Percentiles rank a stretch among this genome's conserved stretches.
These are phyloP conservation scores for Blakeslea trispora DNA, from an alignment of 371 early-diverging fungal species.

Conservation along the genomic window DNA sequence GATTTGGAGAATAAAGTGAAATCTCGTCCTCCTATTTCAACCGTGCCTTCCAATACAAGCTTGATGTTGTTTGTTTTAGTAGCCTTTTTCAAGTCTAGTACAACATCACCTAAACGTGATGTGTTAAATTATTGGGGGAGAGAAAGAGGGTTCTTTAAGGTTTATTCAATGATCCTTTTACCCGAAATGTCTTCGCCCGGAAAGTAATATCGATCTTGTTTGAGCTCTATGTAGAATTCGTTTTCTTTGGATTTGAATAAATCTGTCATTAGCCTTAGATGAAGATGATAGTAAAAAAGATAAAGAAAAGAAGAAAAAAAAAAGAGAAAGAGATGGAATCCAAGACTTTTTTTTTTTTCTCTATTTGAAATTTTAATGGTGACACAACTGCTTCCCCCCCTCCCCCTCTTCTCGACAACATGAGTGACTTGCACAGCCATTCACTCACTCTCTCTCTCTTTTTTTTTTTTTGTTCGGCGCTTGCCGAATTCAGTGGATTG, in stretches of 20 bases:
- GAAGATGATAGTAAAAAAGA: background rate
- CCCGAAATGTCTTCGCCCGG: conserved; percentile 50
- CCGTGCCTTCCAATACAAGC: conserved; percentile 35
- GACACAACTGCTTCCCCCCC: too few species aligned
- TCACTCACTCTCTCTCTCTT: too few species aligned
- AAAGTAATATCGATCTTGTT: conserved; percentile 38
- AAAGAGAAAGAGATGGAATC: background rate
- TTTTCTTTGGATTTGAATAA: conserved; percentile 31
- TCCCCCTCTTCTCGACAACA: too few species aligned
- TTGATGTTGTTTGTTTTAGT: conserved; percentile 40
- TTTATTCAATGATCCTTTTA: conserved; percentile 11
- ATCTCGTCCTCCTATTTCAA: conserved; percentile 28
- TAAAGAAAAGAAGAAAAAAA: background rate
- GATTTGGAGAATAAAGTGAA: conserved; percentile 27
- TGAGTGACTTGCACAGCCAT: too few species aligned
- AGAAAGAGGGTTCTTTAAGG: too few species aligned
- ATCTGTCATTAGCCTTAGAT: conserved; percentile 17
- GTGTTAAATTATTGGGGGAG: background rate
- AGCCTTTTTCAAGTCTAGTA: conserved; percentile 38
- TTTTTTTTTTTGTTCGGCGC: too few species aligned
- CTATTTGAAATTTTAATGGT: too few species aligned
- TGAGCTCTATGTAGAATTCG: conserved; percentile 48
- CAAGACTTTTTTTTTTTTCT: too few species aligned
- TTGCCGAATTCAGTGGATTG: too few species aligned
- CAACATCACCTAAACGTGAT: conserved; percentile 36